A percentile compares a stretch with the other conserved stretches of the same genome.
These are phyloP conservation scores for Zymoseptoria tritici DNA, from an alignment of 2,329 filamentous ascomycete species.

Conservation along the genomic window DNA sequence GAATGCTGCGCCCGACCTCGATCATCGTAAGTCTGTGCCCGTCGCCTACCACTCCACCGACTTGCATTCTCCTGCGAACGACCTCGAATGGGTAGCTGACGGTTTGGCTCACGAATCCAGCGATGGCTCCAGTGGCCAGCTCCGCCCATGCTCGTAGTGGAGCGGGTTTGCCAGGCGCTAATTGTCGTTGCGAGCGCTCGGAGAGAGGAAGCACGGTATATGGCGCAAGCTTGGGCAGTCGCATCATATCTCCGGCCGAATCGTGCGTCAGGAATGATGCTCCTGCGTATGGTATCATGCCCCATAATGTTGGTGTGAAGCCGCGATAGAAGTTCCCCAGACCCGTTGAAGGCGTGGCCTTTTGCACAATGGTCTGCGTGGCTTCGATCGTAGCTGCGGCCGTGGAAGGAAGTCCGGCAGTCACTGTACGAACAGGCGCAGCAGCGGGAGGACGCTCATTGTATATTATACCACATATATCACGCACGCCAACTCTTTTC, in stretches of 20 bases:
- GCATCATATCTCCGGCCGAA: constrained; percentile 75
- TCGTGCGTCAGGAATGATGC: constrained; percentile 95
- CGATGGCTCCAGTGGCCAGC: constrained; percentile 72
- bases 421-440: constrained; percentile 18
- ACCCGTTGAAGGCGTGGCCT: constrained; percentile 56
- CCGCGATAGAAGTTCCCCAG: constrained; percentile 91
- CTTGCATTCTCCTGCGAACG: constrained; percentile 87
- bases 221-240: constrained; percentile 56
- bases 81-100: constrained; percentile 91
- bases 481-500: constrained; percentile 59
- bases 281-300: constrained; percentile 95
- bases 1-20: constrained; percentile 72
- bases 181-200: constrained; percentile 29
- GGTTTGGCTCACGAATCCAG: constrained; percentile 84
- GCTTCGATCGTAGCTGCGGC: constrained; percentile 38
- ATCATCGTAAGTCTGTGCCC: constrained; percentile 68
- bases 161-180: constrained; percentile 50
- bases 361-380: constrained; percentile 40
- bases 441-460: constrained; percentile 51
- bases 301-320: constrained; percentile 80
- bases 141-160: constrained; percentile 81
- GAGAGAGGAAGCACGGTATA: constrained; percentile 69
- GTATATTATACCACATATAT: constrained; percentile 82
- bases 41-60: constrained; percentile 88
- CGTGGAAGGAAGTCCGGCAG: constrained; percentile 13